These are phyloP conservation scores for Neurospora crassa DNA, from an alignment of 2,329 filamentous ascomycete genomes.

Conservation along the genomic window DNA sequence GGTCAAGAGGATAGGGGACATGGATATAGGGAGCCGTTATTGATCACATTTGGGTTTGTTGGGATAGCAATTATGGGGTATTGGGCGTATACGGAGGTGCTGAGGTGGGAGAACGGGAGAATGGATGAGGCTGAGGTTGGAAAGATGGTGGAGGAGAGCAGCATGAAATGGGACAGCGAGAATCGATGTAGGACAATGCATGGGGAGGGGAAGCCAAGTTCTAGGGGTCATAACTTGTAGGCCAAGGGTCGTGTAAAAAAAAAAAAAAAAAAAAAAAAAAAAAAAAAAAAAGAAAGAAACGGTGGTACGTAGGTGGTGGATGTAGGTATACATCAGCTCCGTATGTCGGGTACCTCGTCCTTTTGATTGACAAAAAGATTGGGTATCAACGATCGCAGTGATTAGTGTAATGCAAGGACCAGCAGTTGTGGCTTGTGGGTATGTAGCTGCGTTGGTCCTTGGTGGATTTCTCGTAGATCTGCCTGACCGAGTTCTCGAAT, in stretches of 20 bases:
- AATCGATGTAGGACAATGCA: not conserved
- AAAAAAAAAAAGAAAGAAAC: not conserved
- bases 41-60: constrained; percentile 23
- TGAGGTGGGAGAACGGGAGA: constrained; percentile 19
- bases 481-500: not conserved
- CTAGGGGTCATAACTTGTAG: not conserved
- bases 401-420: not conserved
- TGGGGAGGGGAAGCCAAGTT: not conserved
- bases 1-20: not conserved
- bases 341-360: not conserved
- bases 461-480: not conserved
- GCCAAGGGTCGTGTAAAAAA: not conserved
- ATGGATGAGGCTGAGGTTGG: not conserved
- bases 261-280: not conserved
- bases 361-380: not conserved
- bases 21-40: constrained; percentile 23
- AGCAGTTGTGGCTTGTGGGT: not conserved
- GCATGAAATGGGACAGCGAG: not conserved
- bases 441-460: not conserved
- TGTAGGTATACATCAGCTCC: not conserved
- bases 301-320: not conserved
- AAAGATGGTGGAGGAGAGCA: not conserved
- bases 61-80: constrained; percentile 23
- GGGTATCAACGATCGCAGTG: not conserved
- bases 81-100: constrained; percentile 20